phyloP scores from a whole-genome alignment of 75 land plant species.

The Selaginella tamariscina region DNA sequence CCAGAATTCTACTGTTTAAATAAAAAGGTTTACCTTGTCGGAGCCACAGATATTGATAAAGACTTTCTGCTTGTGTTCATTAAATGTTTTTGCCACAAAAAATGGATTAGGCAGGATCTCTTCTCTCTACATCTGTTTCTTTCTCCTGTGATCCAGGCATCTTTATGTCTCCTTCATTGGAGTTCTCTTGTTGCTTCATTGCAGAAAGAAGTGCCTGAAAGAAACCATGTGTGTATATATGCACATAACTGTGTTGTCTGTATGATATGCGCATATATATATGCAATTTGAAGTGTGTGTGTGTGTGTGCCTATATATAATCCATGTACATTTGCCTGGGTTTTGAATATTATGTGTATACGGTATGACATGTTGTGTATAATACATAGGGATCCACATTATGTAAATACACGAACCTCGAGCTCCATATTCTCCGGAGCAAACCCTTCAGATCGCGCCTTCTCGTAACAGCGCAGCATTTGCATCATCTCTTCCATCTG shows the following conservation, averaged over 20 bases:
- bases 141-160: background rate
- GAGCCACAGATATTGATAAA: slow-evolving; percentile 27
- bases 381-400: too few relatives aligned
- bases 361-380: too few relatives aligned
- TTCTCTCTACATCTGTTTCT: slow-evolving; percentile 8
- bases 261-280: too few relatives aligned
- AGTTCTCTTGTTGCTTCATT: background rate
- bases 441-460: background rate
- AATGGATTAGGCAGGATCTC: slow-evolving; percentile 21
- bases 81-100: slow-evolving; percentile 23
- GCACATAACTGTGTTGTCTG: too few relatives aligned
- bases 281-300: too few relatives aligned
- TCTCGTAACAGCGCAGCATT: background rate
- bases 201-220: background rate
- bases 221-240: background rate
- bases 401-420: background rate
- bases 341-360: too few relatives aligned
- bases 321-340: too few relatives aligned
- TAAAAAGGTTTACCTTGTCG: slow-evolving; percentile 13
- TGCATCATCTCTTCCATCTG: background rate
- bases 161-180: background rate
- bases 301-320: too few relatives aligned
- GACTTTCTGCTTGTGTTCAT: slow-evolving; percentile 20
- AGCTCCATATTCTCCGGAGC: background rate
- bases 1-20: too few relatives aligned